phyloP scores from a whole-genome alignment of 805 yeast genomes.

The Schizosaccharomyces osmophilus region DNA sequence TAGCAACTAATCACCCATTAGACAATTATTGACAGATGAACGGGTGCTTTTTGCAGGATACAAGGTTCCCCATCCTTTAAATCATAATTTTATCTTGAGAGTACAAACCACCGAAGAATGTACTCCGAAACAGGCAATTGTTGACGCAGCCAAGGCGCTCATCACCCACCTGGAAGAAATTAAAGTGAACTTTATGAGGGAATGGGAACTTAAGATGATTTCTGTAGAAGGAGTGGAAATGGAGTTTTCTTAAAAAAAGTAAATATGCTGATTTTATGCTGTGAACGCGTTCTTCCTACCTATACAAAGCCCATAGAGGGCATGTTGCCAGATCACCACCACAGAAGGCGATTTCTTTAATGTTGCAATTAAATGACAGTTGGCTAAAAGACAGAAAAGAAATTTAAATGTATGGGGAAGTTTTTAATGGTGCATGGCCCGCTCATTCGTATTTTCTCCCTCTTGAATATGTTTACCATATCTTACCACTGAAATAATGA shows the following conservation, averaged over 20 bases:
- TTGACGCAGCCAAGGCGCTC: conserved; percentile 65
- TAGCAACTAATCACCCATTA: background rate
- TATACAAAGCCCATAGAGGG: background rate
- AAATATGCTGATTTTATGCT: no score
- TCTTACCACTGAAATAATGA: no score
- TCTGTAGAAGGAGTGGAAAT: conserved; percentile 14
- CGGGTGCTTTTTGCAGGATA: conserved; percentile 91
- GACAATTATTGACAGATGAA: conserved; percentile 57
- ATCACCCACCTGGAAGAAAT: conserved; percentile 56
- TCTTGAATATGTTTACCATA: no score
- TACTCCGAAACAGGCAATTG: conserved; percentile 71
- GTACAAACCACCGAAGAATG: conserved; percentile 91
- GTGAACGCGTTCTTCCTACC: background rate
- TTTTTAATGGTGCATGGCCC: no score
- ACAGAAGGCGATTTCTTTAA: no score
- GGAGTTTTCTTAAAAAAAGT: background rate
- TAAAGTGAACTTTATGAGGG: conserved; percentile 59
- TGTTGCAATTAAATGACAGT: no score
- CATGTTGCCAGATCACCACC: background rate
- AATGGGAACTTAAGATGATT: conserved; percentile 69
- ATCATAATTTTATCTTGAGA: conserved; percentile 83
- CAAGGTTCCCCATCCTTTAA: conserved; percentile 91
- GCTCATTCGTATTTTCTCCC: no score
- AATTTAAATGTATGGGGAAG: no score
- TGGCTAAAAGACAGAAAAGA: no score